These are phyloP conservation scores for Penicillium sp. DNA, from an alignment of 2,329 filamentous ascomycete species.

Conservation along the genomic window DNA sequence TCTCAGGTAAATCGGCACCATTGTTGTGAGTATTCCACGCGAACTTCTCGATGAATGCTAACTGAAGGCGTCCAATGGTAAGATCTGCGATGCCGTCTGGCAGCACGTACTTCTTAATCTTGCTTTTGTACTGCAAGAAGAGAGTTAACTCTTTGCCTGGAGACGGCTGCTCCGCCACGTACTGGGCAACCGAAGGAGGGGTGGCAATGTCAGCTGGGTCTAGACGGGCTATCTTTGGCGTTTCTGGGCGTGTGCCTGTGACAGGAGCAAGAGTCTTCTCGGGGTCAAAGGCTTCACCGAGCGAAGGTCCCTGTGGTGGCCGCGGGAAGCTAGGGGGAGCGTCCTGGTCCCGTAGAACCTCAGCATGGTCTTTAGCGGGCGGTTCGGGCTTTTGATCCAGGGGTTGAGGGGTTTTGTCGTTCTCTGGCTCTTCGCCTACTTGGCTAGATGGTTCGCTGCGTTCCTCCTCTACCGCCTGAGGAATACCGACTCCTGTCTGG, in stretches of 20 bases:
- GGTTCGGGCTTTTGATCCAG: constrained; percentile 47
- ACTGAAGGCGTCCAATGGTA: constrained; percentile 81
- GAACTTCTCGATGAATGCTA: constrained; percentile 98
- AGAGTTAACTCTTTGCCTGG: constrained; percentile 87
- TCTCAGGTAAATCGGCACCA: constrained; percentile 88
- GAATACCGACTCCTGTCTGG: constrained; percentile 52
- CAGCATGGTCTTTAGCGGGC: constrained; percentile 31
- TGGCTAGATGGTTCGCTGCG: constrained; percentile 37
- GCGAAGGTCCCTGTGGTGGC: constrained; percentile 35
- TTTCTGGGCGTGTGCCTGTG: constrained; percentile 22
- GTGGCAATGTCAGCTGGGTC: constrained; percentile 27
- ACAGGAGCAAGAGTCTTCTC: constrained; percentile 24
- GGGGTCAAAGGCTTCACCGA: constrained; percentile 39
- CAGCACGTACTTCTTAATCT: constrained; percentile 93
- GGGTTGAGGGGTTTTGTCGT: constrained; percentile 21
- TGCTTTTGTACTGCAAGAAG: constrained; percentile 94
- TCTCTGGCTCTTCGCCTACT: constrained; percentile 17
- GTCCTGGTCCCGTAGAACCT: constrained; percentile 48
- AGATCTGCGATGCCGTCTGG: constrained; percentile 80
- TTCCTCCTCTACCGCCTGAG: constrained; percentile 59
- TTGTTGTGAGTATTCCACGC: constrained; percentile 98
- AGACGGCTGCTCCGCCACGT: constrained; percentile 60
- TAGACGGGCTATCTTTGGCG: constrained; percentile 26
- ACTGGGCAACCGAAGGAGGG: constrained; percentile 53
- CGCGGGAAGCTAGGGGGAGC: constrained; percentile 58